Base-by-base conservation (phyloP, 1,139 yeast species). In the Pneumocystis wakefieldiae region DNA sequence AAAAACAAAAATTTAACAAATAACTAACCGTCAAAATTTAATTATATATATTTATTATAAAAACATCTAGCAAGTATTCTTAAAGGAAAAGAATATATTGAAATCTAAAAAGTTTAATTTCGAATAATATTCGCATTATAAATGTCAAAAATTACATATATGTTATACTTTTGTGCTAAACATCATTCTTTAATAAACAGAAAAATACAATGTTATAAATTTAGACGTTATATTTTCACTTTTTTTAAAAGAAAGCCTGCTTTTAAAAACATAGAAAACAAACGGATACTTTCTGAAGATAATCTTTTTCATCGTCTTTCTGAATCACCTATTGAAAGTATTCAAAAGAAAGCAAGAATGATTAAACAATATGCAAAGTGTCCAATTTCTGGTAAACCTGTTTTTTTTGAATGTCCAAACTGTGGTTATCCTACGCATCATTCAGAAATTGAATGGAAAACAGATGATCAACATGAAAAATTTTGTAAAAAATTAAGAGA, bases 371-470 rank as follows among this genome's bases (percentile, higher is more conserved):
- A 85, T 67, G 97, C 96, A 7, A 82, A 82, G 71, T 92, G 98
- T 74, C 97, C 97, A 0, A 92, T 91, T 19, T 90, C 97, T 0
- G 79, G 83, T 35, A 82, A 85, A 68, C 85, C 86, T 63, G 90
- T 92, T 66, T 80, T 85, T 69, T 92, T 80, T 74, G 89, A 92
- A 1, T 92, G 98, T 76, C 98, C 98, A 3, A 76, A 82, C 66
- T 86, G 96, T 6, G 98, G 98, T 6, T 90, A 92, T 64, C 98
- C 98, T 36, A 92, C 98, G 6, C 98, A 92, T 73, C 95, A 89
- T 72, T 84, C 89, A 36, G 80, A 81, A 71, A 91, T 85, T 69
- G 97, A 96, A 1, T 92, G 97, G 96, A 84, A 84, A 71, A 76
- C 77, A 62, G 98, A 92, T 73, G 77, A 73, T 15, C 83, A 81